Conservation (phyloP, 2,329 filamentous ascomycete species). For the Aspergillus sp. region DNA sequence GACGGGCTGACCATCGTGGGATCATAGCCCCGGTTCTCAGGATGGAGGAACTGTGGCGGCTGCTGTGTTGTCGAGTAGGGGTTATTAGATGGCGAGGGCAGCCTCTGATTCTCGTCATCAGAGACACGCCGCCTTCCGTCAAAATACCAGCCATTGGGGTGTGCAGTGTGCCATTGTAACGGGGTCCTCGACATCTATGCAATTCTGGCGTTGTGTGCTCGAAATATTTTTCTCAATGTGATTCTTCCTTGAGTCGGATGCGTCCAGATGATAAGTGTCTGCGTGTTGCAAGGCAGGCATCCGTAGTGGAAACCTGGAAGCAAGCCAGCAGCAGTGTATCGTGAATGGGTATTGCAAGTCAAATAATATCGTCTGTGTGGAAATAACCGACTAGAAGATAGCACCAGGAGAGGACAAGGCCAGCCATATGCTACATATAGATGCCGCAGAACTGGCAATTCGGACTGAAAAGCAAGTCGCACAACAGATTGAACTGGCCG, state of each 20-base stretch:
- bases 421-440: constrained; percentile 4
- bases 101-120: constrained; percentile 13
- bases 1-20: constrained; percentile 13
- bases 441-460: not conserved
- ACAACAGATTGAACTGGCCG: not conserved
- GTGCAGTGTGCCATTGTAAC: constrained; percentile 26
- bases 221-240: constrained; percentile 5
- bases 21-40: constrained; percentile 20
- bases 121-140: constrained; percentile 17
- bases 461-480: not conserved
- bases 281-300: constrained; percentile 14
- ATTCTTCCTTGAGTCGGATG: not conserved
- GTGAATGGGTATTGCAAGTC: constrained; percentile 5
- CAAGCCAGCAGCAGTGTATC: constrained; percentile 8
- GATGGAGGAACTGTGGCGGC: constrained; percentile 24
- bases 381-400: constrained; percentile 11
- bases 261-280: not conserved
- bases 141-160: constrained; percentile 20
- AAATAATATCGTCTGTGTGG: constrained; percentile 19
- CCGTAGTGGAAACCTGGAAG: constrained; percentile 12
- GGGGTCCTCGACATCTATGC: constrained; percentile 34
- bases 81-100: constrained; percentile 17
- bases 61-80: constrained; percentile 19
- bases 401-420: not conserved
- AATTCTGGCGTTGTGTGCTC: constrained; percentile 9